phyloP scores from a whole-genome alignment of 176 grass and related monocot species.

The Oryza nivara region DNA sequence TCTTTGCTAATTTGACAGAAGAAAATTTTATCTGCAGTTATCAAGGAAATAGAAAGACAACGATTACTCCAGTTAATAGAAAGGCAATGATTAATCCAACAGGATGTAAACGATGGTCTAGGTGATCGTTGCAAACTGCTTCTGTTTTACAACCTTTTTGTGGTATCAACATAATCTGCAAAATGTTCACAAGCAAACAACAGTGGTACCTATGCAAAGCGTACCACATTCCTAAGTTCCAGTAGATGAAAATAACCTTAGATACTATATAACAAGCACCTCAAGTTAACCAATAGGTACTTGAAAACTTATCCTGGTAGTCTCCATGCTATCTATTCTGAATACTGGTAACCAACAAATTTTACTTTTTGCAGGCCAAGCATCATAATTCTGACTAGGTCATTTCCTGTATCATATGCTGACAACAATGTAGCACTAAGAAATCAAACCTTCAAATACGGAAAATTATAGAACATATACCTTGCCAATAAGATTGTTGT shows the following conservation, averaged over 20 bases:
- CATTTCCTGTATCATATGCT: not conserved
- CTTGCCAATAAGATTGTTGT: conserved; percentile 90
- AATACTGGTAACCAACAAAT: not conserved
- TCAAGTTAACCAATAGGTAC: not conserved
- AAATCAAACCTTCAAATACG: conserved; percentile 20
- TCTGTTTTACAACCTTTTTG: not conserved
- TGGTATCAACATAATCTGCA: conserved; percentile 5
- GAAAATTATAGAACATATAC: conserved; percentile 46
- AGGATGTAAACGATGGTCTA: not conserved
- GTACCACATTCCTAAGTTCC: not conserved
- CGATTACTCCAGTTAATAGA: not conserved
- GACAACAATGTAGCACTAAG: not conserved
- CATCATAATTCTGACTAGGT: not conserved
- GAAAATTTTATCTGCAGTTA: conserved; percentile 91
- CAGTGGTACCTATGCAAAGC: not conserved
- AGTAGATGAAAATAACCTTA: not conserved
- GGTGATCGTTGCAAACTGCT: conserved; percentile 4
- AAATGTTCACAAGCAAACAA: conserved; percentile 2
- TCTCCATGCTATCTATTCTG: not conserved
- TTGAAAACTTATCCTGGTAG: not conserved
- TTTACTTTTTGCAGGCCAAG: not conserved
- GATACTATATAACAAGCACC: not conserved
- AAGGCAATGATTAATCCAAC: not conserved
- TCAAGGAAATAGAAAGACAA: not conserved
- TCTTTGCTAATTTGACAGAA: conserved; percentile 93